phyloP scores from a whole-genome alignment of 1,284 basidiomycete species.

The Schizophyllum amplum region DNA sequence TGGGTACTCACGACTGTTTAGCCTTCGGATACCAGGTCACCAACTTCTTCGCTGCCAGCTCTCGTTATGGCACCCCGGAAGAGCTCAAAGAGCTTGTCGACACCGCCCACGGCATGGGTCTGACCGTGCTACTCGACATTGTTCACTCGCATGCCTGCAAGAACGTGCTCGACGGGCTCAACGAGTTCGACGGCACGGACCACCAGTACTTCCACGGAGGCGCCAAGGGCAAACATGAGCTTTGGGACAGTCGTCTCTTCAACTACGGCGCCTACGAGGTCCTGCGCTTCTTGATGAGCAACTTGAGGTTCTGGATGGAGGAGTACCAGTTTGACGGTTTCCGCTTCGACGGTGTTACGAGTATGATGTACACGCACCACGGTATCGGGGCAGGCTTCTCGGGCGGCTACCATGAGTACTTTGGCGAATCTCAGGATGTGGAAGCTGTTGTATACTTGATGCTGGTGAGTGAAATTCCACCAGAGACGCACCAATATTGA shows the following conservation, averaged over 20 bases:
- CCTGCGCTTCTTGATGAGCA: slow-evolving; percentile 88
- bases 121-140: slow-evolving; percentile 91
- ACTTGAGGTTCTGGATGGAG: slow-evolving; percentile 93
- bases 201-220: slow-evolving; percentile 97
- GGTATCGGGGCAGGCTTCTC: slow-evolving; percentile 97
- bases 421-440: slow-evolving; percentile 76
- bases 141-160: slow-evolving; percentile 99
- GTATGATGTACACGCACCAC: slow-evolving; percentile 98
- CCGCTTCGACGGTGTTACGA: slow-evolving; percentile 97
- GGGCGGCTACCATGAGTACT: slow-evolving; percentile 97
- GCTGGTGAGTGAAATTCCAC: slow-evolving; percentile 57
- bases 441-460: slow-evolving; percentile 95
- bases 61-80: slow-evolving; percentile 90
- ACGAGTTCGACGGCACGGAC: slow-evolving; percentile 93
- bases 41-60: slow-evolving; percentile 96
- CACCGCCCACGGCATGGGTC: slow-evolving; percentile 87
- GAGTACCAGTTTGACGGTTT: slow-evolving; percentile 96
- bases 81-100: slow-evolving; percentile 95
- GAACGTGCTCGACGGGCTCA: slow-evolving; percentile 93
- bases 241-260: slow-evolving; percentile 96
- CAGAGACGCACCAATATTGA: neutral
- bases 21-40: slow-evolving; percentile 98
- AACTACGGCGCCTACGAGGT: slow-evolving; percentile 96
- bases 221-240: slow-evolving; percentile 82
- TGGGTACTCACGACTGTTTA: slow-evolving; percentile 19